Evolutionary conservation across 352 stramenopile genomes (phyloP).

Genomic region (Globisporangium orthogonon): DNA sequence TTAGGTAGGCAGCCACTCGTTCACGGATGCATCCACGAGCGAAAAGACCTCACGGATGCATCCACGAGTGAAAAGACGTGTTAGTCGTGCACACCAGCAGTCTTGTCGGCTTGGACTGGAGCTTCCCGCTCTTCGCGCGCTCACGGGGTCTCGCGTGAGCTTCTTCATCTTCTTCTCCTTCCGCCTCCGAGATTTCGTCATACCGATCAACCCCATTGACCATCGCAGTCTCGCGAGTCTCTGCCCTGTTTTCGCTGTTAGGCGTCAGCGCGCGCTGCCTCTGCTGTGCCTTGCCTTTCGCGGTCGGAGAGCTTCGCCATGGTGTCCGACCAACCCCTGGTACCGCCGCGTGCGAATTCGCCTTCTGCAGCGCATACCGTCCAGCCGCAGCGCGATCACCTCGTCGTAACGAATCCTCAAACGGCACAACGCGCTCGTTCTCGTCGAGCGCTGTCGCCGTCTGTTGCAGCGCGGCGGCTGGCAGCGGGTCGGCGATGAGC

Average conservation of each 20-base stretch:
- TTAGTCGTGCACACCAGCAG: conserved; percentile 1
- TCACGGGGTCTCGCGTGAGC: background rate
- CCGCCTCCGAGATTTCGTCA: background rate
- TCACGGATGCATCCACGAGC: too few relatives aligned
- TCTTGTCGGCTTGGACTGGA: background rate
- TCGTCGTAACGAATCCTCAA: conserved; percentile 9
- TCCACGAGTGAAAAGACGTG: background rate
- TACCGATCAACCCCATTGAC: background rate
- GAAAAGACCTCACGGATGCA: background rate
- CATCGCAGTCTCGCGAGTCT: background rate
- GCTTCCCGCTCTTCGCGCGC: conserved; percentile 8
- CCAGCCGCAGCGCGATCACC: background rate
- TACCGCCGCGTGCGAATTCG: conserved; percentile 6
- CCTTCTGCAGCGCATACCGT: background rate
- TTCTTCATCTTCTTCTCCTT: background rate
- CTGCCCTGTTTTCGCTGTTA: background rate
- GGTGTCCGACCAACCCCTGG: background rate
- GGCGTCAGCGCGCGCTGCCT: background rate
- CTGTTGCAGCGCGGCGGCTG: background rate
- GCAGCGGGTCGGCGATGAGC: conserved; percentile 27
- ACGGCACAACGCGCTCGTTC: conserved; percentile 1
- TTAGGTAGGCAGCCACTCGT: too few relatives aligned
- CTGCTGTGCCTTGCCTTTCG: background rate
- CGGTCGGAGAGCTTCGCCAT: background rate
- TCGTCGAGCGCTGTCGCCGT: background rate